A percentile compares a stretch with the other conserved stretches of the same genome.
Conservation (phyloP, 495 filamentous ascomycete species). For the Hypoxylon cercidicola region DNA sequence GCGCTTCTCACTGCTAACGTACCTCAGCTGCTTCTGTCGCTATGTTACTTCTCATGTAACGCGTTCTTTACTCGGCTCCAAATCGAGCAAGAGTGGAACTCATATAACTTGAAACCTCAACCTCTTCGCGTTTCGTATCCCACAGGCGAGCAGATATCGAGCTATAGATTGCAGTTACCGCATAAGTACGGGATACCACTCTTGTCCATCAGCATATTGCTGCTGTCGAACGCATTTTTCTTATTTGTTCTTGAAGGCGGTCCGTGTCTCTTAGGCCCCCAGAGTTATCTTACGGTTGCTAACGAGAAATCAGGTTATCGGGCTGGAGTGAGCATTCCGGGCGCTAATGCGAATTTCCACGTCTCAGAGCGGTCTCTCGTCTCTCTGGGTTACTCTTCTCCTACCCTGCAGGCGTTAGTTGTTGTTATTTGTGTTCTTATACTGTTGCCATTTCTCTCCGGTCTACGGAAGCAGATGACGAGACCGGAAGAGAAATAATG, state of each 20-base stretch:
- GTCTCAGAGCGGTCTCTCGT: not conserved
- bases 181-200: conserved; percentile 32
- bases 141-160: conserved; percentile 27
- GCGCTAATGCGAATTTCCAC: conserved; percentile 1
- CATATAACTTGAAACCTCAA: conserved; percentile 12
- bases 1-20: conserved; percentile 18
- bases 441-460: conserved; percentile 5
- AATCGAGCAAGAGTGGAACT: conserved; percentile 31
- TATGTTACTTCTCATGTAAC: conserved; percentile 27
- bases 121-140: conserved; percentile 36
- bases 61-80: conserved; percentile 23
- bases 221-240: conserved; percentile 2
- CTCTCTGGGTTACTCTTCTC: conserved; percentile 7
- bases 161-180: conserved; percentile 28
- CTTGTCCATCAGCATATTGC: conserved; percentile 35
- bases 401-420: conserved; percentile 2
- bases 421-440: conserved; percentile 8
- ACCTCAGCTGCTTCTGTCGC: conserved; percentile 32
- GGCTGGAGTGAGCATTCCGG: not conserved
- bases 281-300: not conserved
- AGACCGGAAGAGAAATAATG: conserved; percentile 12
- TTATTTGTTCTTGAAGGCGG: conserved; percentile 10
- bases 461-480: conserved; percentile 17
- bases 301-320: conserved; percentile 1
- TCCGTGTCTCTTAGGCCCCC: not conserved